Conservation (phyloP, 345 rosid genomes). For the Rhizophora mangle region DNA sequence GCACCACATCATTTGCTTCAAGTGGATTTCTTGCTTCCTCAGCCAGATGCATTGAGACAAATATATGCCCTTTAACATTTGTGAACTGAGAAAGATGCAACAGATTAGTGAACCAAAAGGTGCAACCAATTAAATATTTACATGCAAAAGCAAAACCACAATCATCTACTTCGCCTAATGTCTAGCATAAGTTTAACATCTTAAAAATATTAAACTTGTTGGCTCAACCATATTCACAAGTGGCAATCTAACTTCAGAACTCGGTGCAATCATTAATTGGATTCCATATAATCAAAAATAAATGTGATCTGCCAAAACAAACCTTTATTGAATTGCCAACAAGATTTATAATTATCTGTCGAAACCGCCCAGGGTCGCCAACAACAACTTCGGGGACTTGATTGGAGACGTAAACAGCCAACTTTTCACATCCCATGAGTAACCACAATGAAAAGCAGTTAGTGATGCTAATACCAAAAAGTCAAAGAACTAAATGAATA, state of each 20-base stretch:
- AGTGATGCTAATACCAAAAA: slow-evolving; percentile 4
- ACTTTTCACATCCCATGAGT: slow-evolving; percentile 43
- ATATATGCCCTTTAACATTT: slow-evolving; percentile 69
- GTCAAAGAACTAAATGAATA: not conserved
- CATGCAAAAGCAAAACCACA: not conserved
- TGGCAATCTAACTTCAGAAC: not conserved
- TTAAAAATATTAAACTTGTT: not conserved
- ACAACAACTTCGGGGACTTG: slow-evolving; percentile 72
- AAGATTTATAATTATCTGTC: slow-evolving; percentile 88
- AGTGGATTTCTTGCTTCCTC: slow-evolving; percentile 50
- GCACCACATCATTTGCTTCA: slow-evolving; percentile 49
- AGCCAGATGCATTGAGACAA: slow-evolving; percentile 77
- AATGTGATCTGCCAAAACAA: slow-evolving; percentile 9
- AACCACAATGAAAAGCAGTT: slow-evolving; percentile 19
- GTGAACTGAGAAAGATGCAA: slow-evolving; percentile 60
- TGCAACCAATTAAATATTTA: not conserved
- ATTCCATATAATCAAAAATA: not conserved
- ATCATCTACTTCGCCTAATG: not conserved
- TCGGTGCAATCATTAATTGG: not conserved
- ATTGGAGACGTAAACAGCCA: slow-evolving; percentile 79
- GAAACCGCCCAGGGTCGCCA: slow-evolving; percentile 84
- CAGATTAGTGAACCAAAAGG: slow-evolving; percentile 14
- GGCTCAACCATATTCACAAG: not conserved
- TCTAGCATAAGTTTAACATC: not conserved
- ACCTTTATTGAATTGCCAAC: slow-evolving; percentile 97